Conservation (phyloP, 1,284 basidiomycete genomes). For the Heterobasidion annosum region DNA sequence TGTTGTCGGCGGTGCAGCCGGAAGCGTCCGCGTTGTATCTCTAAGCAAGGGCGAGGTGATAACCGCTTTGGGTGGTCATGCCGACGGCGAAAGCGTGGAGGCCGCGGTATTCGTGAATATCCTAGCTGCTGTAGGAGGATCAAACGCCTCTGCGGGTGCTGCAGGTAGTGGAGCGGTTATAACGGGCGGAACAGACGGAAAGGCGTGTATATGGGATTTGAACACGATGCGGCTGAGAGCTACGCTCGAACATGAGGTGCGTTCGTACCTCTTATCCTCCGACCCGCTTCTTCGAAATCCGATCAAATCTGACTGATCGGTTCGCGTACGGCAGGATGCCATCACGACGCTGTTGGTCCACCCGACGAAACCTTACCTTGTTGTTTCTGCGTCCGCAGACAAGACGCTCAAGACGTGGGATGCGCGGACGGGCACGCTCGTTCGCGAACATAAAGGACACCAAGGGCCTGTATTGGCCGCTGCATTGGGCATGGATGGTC, state of each 20-base stretch:
- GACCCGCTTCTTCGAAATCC: not conserved
- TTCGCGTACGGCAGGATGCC: slow-evolving; percentile 53
- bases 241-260: slow-evolving; percentile 72
- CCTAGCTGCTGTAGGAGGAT: slow-evolving; percentile 32
- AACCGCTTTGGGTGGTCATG: slow-evolving; percentile 74
- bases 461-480: slow-evolving; percentile 74
- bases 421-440: slow-evolving; percentile 70
- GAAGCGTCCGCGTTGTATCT: slow-evolving; percentile 79
- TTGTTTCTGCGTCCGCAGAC: slow-evolving; percentile 84
- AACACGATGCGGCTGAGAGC: slow-evolving; percentile 74
- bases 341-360: slow-evolving; percentile 76
- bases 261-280: slow-evolving; percentile 15
- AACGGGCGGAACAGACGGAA: slow-evolving; percentile 91
- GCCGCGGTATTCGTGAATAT: slow-evolving; percentile 82
- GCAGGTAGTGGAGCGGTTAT: slow-evolving; percentile 64
- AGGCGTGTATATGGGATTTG: slow-evolving; percentile 91
- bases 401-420: slow-evolving; percentile 89
- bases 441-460: slow-evolving; percentile 83
- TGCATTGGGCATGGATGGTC: slow-evolving; percentile 59
- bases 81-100: slow-evolving; percentile 87
- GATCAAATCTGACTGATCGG: slow-evolving; percentile 7
- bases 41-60: slow-evolving; percentile 83
- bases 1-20: slow-evolving; percentile 81
- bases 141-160: slow-evolving; percentile 10
- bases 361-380: slow-evolving; percentile 60